These are phyloP conservation scores for Cercospora sp. DNA, from an alignment of 2,329 filamentous ascomycete genomes.

Conservation along the genomic window DNA sequence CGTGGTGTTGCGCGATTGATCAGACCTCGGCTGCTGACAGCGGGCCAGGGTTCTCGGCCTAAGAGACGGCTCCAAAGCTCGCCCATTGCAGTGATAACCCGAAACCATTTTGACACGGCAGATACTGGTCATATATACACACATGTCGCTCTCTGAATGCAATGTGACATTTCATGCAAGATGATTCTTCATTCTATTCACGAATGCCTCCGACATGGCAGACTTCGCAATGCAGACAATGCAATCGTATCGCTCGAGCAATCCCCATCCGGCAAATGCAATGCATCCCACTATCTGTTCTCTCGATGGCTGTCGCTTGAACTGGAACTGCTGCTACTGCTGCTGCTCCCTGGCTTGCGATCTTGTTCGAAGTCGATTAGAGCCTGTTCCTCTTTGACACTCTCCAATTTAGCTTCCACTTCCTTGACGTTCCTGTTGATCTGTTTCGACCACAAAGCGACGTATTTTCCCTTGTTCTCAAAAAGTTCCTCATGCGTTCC, in stretches of 20 bases:
- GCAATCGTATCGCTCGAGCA: neutral
- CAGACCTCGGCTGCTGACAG: conserved; percentile 12
- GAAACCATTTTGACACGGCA: conserved; percentile 7
- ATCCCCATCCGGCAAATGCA: neutral
- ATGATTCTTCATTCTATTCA: neutral
- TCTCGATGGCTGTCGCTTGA: conserved; percentile 9
- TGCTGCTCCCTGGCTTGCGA: neutral
- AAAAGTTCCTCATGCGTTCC: conserved; percentile 76
- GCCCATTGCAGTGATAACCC: neutral
- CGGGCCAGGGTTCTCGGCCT: conserved; percentile 1
- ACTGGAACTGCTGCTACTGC: neutral
- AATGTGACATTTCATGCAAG: neutral
- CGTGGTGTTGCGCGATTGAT: neutral
- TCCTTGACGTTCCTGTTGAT: conserved; percentile 32
- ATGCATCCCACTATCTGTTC: neutral
- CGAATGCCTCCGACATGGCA: neutral
- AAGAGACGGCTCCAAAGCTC: neutral
- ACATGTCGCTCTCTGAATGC: neutral
- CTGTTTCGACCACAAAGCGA: conserved; percentile 40
- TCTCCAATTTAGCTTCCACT: conserved; percentile 23
- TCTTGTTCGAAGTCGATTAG: conserved; percentile 13
- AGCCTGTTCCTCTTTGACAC: conserved; percentile 18
- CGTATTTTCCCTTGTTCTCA: conserved; percentile 39
- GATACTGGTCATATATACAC: neutral
- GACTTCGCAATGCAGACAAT: neutral